Base-by-base conservation (phyloP, 148 eudicot species). In the Heliosperma pusillum region DNA sequence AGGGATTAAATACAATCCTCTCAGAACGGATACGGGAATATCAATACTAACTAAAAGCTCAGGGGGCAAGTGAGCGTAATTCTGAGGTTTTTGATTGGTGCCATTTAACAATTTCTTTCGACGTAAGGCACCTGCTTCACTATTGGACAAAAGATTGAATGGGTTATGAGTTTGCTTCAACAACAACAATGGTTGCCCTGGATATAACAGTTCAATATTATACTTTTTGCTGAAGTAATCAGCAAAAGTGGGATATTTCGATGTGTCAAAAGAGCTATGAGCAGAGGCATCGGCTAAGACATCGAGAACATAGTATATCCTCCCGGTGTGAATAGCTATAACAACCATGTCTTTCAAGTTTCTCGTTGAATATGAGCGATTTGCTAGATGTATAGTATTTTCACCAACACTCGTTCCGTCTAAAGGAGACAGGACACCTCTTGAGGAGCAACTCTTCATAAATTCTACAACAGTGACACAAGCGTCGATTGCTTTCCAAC, bases 111-210 rank as follows among this genome's bases (percentile, higher is more conserved):
- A 66, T 72, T 69, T 74, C 50, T 77, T 76, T 53, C 83, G 63
- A 67, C 71, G 77, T 12, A 77, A 72, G 21, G 76, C 79, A 71
- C 73, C 57, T 27, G 76, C 74, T 74, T 81, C 80, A 69, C 69
- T 77, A 81, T 96, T 94, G 77, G 91, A 87, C 45, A 96, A 92
- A 82, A 96, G 99, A 80, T 96, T 96, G 77, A 89, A 89, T 17
- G 97, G 88, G 69, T 86, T 90, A 77, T 96, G 99, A 74, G 92
- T 92, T 86, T 96, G 99, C 86, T 96, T 96, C 80, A 96, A 87
- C 62, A 89, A 84, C 82, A 96, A 74, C 87, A 96, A 55, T 42
- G 93, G 94, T 70, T 96, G 99, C 56, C 82, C 83, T 5, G 97
- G 99, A 82, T 86, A 86, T 77, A n/a, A 66, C 29, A 96, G 79